Evolutionary conservation across 805 yeast genomes (phyloP), one percentile per base, ranked within the genome.

Genomic region (Yarrowia divulgata): DNA sequence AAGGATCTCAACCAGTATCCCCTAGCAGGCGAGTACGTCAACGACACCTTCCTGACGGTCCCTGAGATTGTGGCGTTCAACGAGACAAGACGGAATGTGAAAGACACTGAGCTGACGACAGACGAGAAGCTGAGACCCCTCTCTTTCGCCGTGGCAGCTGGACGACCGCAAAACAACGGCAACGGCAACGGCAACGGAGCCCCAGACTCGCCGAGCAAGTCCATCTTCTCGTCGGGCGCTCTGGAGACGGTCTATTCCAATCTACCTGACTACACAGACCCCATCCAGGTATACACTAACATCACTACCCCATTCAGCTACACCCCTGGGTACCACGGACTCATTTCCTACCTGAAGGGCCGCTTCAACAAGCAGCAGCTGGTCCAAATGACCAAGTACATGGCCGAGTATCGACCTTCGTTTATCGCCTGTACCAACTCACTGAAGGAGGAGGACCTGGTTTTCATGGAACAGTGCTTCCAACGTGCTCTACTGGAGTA

Each of bases 391-490:
- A 93, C 97, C 1, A 88, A 89, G 75, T 86, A 91, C 9, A 90
- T 94, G 89, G 95, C 98, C 0, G 90, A 89, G 55, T 93, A 93
- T 75, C 81, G 98, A 72, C 97, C 98, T 2, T 88, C 93, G 13
- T 94, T 94, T 77, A 92, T 93, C 74, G 97, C 98, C 3, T 90
- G 96, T 74, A 91, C 97, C 48, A 90, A 91, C 74, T 88, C 95
- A 6, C 79, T 94, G 45, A 91, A 93, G 70, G 97, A 91, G 73
- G 96, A 91, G 50, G 99, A 94, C 77, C 82, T 93, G 78, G 90
- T 94, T 2, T 94, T 94, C 75, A 92, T 95, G 90, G 99, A 94
- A 76, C 97, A 94, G 80, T 91, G 97, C 74, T 94, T 93, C 80
- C 98, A 94, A 78, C 81, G 99, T 55, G 93, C 98, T 0, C 80